Evolutionary conservation across 1,284 basidiomycete genomes (phyloP).

Genomic region (Cutaneotrichosporon spelunceum): DNA sequence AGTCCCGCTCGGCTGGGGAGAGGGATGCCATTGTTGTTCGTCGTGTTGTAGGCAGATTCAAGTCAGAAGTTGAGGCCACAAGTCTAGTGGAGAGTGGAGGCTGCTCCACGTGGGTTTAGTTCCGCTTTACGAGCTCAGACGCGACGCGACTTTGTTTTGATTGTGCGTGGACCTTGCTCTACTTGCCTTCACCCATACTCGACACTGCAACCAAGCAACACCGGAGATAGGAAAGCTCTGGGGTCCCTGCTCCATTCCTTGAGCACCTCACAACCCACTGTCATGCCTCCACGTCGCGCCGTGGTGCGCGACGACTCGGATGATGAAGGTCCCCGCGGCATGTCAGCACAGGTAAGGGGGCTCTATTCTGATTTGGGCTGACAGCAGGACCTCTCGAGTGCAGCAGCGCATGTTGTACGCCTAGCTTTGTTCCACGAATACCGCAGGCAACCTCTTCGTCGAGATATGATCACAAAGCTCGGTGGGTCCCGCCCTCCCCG

Average conservation of each 20-base stretch:
- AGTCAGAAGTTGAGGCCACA: background rate
- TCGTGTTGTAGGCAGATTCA: background rate
- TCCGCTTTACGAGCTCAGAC: background rate
- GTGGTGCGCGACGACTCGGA: background rate
- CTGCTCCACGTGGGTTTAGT: constrained; percentile 9
- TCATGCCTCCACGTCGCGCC: constrained; percentile 4
- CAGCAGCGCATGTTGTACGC: constrained; percentile 39
- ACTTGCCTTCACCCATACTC: background rate
- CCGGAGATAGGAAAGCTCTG: background rate
- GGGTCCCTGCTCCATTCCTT: background rate
- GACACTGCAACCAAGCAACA: background rate
- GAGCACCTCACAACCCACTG: background rate
- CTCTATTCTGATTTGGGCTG: background rate
- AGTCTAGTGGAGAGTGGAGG: background rate
- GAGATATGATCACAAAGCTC: constrained; percentile 34
- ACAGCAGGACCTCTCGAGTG: constrained; percentile 33
- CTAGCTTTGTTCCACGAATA: constrained; percentile 47
- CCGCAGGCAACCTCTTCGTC: constrained; percentile 33
- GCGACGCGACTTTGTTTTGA: constrained; percentile 7
- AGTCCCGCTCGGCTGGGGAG: constrained; percentile 48
- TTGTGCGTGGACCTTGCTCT: background rate
- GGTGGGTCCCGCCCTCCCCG: constrained; percentile 27
- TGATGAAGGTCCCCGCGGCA: background rate
- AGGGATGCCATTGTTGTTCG: constrained; percentile 26
- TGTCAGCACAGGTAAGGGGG: constrained; percentile 3